These are phyloP conservation scores for Zalaria sp. DNA, from an alignment of 2,329 filamentous ascomycete species.

Conservation along the genomic window DNA sequence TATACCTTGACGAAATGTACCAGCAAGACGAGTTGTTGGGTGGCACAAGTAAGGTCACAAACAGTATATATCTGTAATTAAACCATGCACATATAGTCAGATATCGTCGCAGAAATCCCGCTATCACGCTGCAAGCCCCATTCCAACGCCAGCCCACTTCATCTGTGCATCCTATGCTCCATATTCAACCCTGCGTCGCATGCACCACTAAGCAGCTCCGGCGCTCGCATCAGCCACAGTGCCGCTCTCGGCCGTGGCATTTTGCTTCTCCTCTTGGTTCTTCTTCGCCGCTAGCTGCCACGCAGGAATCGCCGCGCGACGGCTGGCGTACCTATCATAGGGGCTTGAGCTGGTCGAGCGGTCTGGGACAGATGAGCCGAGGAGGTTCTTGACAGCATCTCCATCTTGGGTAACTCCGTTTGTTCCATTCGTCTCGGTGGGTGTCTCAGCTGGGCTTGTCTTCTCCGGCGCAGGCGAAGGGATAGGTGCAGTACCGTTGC, in stretches of 20 bases:
- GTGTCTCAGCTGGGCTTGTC: constrained; percentile 9
- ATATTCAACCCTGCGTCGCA: too few species aligned
- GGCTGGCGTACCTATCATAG: constrained; percentile 6
- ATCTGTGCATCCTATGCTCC: too few species aligned
- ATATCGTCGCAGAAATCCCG: too few species aligned
- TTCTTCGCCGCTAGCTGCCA: constrained; percentile 40
- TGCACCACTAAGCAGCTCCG: too few species aligned
- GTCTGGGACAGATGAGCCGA: constrained; percentile 2
- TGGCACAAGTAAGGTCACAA: too few species aligned
- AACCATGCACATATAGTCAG: too few species aligned
- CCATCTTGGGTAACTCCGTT: constrained; percentile 15
- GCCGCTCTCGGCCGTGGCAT: constrained; percentile 3
- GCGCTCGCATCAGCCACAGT: constrained; percentile 1
- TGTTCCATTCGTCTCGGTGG: background rate
- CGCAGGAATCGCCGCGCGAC: constrained; percentile 28
- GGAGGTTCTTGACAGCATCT: background rate
- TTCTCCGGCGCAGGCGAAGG: background rate
- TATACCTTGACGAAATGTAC: too few species aligned
- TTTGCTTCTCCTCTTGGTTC: constrained; percentile 21
- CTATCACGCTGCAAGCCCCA: too few species aligned
- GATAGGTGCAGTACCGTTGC: background rate
- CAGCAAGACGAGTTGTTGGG: too few species aligned
- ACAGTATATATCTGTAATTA: too few species aligned
- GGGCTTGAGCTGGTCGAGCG: constrained; percentile 5
- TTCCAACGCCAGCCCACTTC: too few species aligned